Evolutionary conservation across 352 stramenopile genomes (phyloP), one percentile per base, ranked within the genome.

Genomic region (Blastocystis sp.): DNA sequence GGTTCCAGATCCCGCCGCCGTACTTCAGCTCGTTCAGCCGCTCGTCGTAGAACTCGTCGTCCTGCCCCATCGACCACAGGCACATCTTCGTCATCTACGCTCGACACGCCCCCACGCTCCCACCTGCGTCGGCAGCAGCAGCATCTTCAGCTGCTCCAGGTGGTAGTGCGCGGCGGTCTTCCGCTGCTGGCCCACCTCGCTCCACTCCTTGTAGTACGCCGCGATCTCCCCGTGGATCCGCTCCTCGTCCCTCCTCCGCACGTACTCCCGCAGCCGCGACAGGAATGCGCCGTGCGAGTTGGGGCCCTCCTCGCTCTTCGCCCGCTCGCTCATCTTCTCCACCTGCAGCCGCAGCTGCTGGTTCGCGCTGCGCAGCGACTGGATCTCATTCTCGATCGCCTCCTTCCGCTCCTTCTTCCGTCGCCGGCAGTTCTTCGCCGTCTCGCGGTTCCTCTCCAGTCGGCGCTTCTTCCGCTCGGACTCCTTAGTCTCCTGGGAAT

Each of bases 21-120:
- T 89, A 90, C 45, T 87, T 89, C 65, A 84, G 9, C 48, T 81
- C 48, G 66, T 90, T 90, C 59, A 87, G 70, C 62, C 89, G 88
- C 87, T 90, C 89, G 66, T 90, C 89, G 74, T 90, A 90, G 63
- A 90, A 90, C 76, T 90, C 89, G 68, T 90, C 89, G 42, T 90
- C 88, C 76, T 90, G 89, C n/a, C 89, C 61, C 19, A 90, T 52
- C 14, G 77, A 89, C 89, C 89, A 90, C 76, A 90, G 54, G 60
- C 76, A 89, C 87, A 90, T 89, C 62, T 90, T 90, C 40, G 69
- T 90, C 68, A 90, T 81, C 78, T 88, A 88, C n/a, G 57, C 19
- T 79, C 59, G 64, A 11, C 1, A 34, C 59, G n/a, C 10, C 38
- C 7, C 10, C 38, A 11, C 34, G 9, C 43, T 3, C 28, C 42